These are phyloP conservation scores for Xylariaceae sp. DNA, from an alignment of 2,329 filamentous ascomycete genomes.

Conservation along the genomic window DNA sequence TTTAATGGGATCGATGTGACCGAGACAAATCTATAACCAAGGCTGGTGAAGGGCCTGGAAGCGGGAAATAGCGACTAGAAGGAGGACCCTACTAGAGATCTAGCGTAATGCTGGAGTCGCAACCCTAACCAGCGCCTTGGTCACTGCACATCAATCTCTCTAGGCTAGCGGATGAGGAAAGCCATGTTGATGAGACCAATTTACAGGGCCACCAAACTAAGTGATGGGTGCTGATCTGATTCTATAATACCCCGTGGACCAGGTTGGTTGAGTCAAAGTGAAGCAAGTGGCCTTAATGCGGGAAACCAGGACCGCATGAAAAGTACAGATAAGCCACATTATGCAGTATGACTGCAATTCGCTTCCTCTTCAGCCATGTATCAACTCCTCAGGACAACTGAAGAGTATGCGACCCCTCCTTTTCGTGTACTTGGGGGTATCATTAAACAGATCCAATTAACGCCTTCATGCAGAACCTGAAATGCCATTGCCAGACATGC, in stretches of 20 bases:
- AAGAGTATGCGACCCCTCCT: slow-evolving; percentile 12
- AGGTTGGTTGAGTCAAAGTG: neutral
- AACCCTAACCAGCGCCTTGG: too few relatives aligned
- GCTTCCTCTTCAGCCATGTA: slow-evolving; percentile 10
- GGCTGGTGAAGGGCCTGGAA: too few relatives aligned
- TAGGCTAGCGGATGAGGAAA: too few relatives aligned
- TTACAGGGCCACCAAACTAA: too few relatives aligned
- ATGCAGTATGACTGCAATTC: slow-evolving; percentile 29
- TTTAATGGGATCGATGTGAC: neutral
- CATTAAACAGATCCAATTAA: slow-evolving; percentile 15
- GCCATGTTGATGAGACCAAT: too few relatives aligned
- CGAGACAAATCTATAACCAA: too few relatives aligned
- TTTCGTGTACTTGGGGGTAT: slow-evolving; percentile 30
- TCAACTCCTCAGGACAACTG: slow-evolving; percentile 7
- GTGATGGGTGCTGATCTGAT: too few relatives aligned
- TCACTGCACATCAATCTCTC: too few relatives aligned
- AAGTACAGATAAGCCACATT: slow-evolving; percentile 19
- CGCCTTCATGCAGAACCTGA: slow-evolving; percentile 18
- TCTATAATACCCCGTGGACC: neutral
- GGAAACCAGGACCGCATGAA: neutral
- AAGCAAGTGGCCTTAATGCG: neutral
- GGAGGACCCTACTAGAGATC: too few relatives aligned
- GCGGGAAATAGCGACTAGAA: too few relatives aligned
- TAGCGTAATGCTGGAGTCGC: too few relatives aligned
- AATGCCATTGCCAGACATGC: slow-evolving; percentile 29